Base-by-base conservation (phyloP, 768 basidiomycete genomes). In the Pleurotus citrinopileatus region DNA sequence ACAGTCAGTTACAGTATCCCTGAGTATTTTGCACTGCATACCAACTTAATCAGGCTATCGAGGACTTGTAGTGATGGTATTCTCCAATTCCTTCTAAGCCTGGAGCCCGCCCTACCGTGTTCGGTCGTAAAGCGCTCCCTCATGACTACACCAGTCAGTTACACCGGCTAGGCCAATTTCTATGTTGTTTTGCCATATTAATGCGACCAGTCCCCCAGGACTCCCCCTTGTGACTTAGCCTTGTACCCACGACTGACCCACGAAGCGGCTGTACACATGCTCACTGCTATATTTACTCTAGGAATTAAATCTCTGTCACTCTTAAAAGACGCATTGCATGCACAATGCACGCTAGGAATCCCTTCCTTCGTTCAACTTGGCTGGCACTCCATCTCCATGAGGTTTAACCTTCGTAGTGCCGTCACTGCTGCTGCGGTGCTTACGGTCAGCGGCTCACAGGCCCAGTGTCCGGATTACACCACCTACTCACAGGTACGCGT, bases 401-500 rank as follows among this genome's bases (percentile, higher is more conserved):
- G 63, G 45, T 57, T 65, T 48, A 56, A 59, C 20, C 42, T 62
- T 52, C 46, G 56, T 25, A 54, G 55, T 55, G 38, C 67, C n/a
- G 55, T 63, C 45, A 48, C 66, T 28, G 60, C 63, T 40, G 58
- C 68, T 42, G 59, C 59, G 9, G 32, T 73, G 34, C 59, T 67
- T 20, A 53, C 64, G 20, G 48, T 20, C 1, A 59, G 58, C 1
- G 58, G 58, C 26, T 60, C 66, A 37, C 57, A 62, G 42, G 72
- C 72, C 19, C 73, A 73, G 64, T 89, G 87, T 60, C 84, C 83
- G 22, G 82, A 85, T 62, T 89, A 78, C 62, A 81, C 83, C 2
- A 61, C 63, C 6, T 87, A 80, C 62, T 81, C 86, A 22, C 77
- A 80, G 67, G 84, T 76, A 54, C 37, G 61, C 52, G 28, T 13